phyloP scores from a whole-genome alignment of 1,284 basidiomycete species.

The Tylopilus sp. region DNA sequence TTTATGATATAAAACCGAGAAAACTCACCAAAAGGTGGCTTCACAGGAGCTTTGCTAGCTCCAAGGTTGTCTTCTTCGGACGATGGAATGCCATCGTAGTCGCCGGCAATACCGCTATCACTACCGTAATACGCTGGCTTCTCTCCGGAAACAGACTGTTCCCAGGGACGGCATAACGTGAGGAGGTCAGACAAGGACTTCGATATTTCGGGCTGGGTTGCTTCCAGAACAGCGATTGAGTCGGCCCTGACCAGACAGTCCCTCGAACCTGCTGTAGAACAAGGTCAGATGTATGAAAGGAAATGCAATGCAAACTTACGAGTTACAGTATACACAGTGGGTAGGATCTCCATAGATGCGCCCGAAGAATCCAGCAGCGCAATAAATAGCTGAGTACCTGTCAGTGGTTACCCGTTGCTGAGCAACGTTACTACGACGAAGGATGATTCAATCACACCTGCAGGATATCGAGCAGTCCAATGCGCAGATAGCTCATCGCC shows the following conservation, averaged over 20 bases:
- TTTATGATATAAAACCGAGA: neutral
- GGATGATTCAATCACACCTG: conserved; percentile 18
- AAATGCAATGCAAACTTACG: conserved; percentile 16
- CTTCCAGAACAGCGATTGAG: neutral
- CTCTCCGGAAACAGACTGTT: conserved; percentile 16
- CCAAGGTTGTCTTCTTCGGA: conserved; percentile 5
- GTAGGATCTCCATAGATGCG: conserved; percentile 12
- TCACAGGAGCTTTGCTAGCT: conserved; percentile 4
- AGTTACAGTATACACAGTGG: conserved; percentile 12
- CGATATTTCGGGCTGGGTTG: conserved; percentile 12
- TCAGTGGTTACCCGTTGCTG: conserved; percentile 3
- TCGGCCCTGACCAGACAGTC: conserved; percentile 8
- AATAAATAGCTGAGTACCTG: conserved; percentile 24
- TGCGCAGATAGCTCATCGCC: conserved; percentile 11
- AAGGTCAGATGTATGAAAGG: conserved; percentile 3
- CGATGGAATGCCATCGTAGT: conserved; percentile 2
- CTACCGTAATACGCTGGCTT: conserved; percentile 16
- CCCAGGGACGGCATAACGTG: conserved; percentile 21
- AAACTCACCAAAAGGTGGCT: conserved; percentile 25
- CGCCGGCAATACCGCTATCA: conserved; percentile 9
- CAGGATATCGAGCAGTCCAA: conserved; percentile 28
- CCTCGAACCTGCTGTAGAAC: conserved; percentile 11
- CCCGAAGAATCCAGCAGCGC: conserved; percentile 17
- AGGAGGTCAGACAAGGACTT: neutral
- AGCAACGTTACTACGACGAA: conserved; percentile 3